A percentile compares a stretch with the other conserved stretches of the same genome.
Conservation (phyloP, 2,329 filamentous ascomycete genomes). For the Trichoderma oligosporum region DNA sequence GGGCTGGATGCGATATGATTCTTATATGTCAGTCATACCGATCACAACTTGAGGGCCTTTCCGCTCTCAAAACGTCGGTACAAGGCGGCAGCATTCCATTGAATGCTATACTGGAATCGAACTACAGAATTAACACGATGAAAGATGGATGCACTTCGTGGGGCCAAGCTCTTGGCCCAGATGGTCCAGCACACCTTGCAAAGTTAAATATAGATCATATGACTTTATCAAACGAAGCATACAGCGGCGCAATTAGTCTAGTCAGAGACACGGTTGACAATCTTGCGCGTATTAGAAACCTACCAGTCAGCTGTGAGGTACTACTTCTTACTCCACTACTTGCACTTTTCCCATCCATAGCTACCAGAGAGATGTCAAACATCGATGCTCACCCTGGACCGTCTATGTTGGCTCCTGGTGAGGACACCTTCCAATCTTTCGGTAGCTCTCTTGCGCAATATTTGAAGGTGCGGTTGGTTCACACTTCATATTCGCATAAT, state of each 20-base stretch:
- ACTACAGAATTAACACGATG: neutral
- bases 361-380: neutral
- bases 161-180: neutral
- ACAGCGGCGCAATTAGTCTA: neutral
- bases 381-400: neutral
- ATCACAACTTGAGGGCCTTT: neutral
- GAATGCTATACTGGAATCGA: neutral
- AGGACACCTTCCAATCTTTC: neutral
- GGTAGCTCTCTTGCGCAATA: neutral
- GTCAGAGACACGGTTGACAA: neutral
- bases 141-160: neutral
- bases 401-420: neutral
- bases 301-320: neutral
- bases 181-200: neutral
- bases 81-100: neutral
- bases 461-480: neutral
- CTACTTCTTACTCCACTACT: neutral
- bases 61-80: neutral
- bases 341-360: neutral
- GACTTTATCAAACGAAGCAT: neutral
- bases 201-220: neutral
- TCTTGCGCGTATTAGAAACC: neutral
- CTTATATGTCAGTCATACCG: neutral
- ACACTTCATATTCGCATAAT: neutral
- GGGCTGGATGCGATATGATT: neutral